These are phyloP conservation scores for Laetiporus sulphureus DNA, from an alignment of 1,284 basidiomycete species.

Conservation along the genomic window DNA sequence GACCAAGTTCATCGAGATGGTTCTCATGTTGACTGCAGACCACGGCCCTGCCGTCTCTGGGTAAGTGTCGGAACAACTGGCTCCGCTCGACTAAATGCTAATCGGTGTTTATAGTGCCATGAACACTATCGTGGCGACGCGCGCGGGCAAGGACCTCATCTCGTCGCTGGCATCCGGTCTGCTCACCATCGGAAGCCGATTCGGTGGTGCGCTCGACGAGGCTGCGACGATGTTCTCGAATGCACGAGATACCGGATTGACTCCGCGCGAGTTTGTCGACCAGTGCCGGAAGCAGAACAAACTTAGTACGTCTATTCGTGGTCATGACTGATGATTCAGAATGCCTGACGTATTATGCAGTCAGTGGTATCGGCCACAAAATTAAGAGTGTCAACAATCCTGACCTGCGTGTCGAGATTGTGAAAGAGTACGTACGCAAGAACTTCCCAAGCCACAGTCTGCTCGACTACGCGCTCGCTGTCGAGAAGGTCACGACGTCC, in stretches of 20 bases:
- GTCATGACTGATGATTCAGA: neutral
- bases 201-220: constrained; percentile 99
- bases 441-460: constrained; percentile 92
- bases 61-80: constrained; percentile 28
- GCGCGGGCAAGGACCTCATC: constrained; percentile 98
- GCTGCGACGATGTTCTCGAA: constrained; percentile 94
- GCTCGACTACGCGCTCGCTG: constrained; percentile 97
- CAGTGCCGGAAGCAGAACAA: constrained; percentile 94
- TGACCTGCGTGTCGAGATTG: constrained; percentile 93
- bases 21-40: constrained; percentile 97
- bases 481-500: constrained; percentile 95
- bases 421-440: constrained; percentile 95
- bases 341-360: constrained; percentile 28
- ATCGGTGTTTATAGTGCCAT: constrained; percentile 68
- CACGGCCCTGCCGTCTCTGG: constrained; percentile 95
- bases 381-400: constrained; percentile 99
- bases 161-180: constrained; percentile 95
- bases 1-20: constrained; percentile 99
- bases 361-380: constrained; percentile 99
- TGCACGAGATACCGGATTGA: constrained; percentile 87
- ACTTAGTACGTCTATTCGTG: constrained; percentile 57
- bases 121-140: constrained; percentile 99
- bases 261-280: constrained; percentile 97
- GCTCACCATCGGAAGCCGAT: constrained; percentile 95
- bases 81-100: constrained; percentile 1